Evolutionary conservation across 1,139 yeast genomes (phyloP), one percentile per base, ranked within the genome.

Genomic region (Blastobotrys niveus): DNA sequence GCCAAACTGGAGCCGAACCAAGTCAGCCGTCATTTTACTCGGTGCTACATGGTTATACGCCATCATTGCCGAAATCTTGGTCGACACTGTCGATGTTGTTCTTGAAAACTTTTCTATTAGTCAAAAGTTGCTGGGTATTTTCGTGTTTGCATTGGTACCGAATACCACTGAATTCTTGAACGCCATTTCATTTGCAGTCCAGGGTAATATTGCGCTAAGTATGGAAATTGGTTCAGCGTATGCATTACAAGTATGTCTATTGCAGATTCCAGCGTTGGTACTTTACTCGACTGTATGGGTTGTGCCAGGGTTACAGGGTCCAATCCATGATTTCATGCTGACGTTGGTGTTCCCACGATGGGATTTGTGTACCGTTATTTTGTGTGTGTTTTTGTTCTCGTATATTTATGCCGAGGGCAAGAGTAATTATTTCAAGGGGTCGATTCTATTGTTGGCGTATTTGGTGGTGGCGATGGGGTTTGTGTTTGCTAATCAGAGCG

Each of bases 211-310:
- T 48, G 96, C 98, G 0, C 71, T 91, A 40, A 60, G 66, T 29
- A 86, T 91, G 96, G 99, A 91, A 63, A 91, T 91, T 63, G 98
- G 99, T 52, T 82, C 95, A 53, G 98, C 98, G 0, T 91, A 91
- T 62, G 98, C 96, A 0, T 71, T 91, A 50, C 99, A 91, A 63
- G 99, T 91, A n/a, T 93, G 95, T 53, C 70, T 91, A 46, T 73
- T 91, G 52, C 99, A 91, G 63, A 86, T 91, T 39, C 99, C 99
- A 0, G 81, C 94, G 5, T 73, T 91, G 58, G 95, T 88, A 3
- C 63, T 89, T 14, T 88, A 77, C 59, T 39, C 43, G 3, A 76
- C 85, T 29, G n/a, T n/a, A n/a, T 71, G 67, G 61, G 63, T 57
- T 62, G 67, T 47, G 61, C 59, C 60, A 6, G 56, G 51, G 15